These are phyloP conservation scores for Hypoxylon sp. DNA, from an alignment of 2,329 filamentous ascomycete genomes.

Conservation along the genomic window DNA sequence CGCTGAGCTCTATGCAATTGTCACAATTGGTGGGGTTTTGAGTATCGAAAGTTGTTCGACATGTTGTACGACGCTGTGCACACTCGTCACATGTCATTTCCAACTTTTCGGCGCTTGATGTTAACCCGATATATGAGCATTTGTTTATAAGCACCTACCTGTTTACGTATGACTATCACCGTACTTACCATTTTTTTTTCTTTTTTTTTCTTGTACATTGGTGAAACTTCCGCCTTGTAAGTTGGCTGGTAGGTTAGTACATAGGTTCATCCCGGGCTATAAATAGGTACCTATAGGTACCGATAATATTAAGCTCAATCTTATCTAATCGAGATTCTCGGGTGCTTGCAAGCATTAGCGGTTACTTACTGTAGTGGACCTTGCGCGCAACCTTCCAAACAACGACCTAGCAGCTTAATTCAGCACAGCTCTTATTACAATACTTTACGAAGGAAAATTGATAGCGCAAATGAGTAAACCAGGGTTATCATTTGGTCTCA, in stretches of 20 bases:
- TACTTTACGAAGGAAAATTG: neutral
- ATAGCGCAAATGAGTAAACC: slow-evolving; percentile 49
- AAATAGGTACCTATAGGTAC: neutral
- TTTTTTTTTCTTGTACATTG: neutral
- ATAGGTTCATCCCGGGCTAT: neutral
- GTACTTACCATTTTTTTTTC: neutral
- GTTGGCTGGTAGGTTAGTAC: too few relatives aligned
- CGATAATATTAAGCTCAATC: slow-evolving; percentile 32
- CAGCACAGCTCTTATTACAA: neutral
- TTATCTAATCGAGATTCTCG: slow-evolving; percentile 39
- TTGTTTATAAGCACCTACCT: neutral
- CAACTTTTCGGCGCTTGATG: neutral
- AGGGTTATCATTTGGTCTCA: slow-evolving; percentile 69
- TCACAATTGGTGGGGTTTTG: slow-evolving; percentile 1
- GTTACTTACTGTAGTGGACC: slow-evolving; percentile 18
- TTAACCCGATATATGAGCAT: neutral
- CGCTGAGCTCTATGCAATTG: too few relatives aligned
- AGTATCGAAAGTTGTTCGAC: neutral
- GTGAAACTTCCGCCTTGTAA: too few relatives aligned
- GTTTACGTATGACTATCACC: neutral
- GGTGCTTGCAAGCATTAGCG: neutral
- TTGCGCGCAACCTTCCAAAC: slow-evolving; percentile 15
- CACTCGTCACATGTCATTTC: slow-evolving; percentile 8
- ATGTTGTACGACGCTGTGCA: slow-evolving; percentile 7
- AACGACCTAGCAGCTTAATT: slow-evolving; percentile 7